phyloP scores from a whole-genome alignment of 1,139 yeast species.

The Yamadazyma trypodendri region DNA sequence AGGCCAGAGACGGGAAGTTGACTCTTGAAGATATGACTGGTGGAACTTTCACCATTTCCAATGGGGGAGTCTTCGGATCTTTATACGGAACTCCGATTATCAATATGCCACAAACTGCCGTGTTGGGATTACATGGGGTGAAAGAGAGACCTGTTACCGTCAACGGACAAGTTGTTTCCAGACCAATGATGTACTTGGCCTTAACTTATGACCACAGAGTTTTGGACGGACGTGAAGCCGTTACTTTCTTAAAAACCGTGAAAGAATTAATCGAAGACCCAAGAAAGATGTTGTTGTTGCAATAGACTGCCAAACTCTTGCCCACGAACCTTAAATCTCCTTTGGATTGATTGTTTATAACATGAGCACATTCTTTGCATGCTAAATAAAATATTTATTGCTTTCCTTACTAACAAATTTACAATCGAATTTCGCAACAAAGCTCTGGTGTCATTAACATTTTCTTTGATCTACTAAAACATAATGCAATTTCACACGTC shows the following conservation, averaged over 20 bases:
- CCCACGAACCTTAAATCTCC: not conserved
- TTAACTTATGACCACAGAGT: slow-evolving; percentile 98
- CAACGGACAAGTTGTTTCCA: slow-evolving; percentile 90
- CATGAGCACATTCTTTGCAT: slow-evolving; percentile 7
- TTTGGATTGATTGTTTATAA: slow-evolving; percentile 4
- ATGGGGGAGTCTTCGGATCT: slow-evolving; percentile 99
- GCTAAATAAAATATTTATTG: slow-evolving; percentile 6
- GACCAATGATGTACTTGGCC: slow-evolving; percentile 99
- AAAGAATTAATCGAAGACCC: slow-evolving; percentile 99
- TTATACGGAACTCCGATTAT: slow-evolving; percentile 98
- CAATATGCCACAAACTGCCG: slow-evolving; percentile 98
- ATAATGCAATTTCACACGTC: not conserved
- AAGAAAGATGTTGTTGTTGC: slow-evolving; percentile 89
- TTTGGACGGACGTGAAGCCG: slow-evolving; percentile 99
- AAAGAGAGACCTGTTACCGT: slow-evolving; percentile 98
- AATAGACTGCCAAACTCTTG: slow-evolving; percentile 19
- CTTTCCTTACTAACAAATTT: not conserved
- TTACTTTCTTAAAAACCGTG: slow-evolving; percentile 90
- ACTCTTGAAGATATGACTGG: slow-evolving; percentile 99
- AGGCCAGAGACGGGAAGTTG: slow-evolving; percentile 96
- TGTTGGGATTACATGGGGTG: slow-evolving; percentile 94
- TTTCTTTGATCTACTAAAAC: not conserved
- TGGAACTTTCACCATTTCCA: slow-evolving; percentile 98
- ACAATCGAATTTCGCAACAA: too few relatives aligned
- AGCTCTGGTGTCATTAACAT: too few relatives aligned